Base-by-base conservation (phyloP, 176 grass and related monocot species). In the Triticum urartu region DNA sequence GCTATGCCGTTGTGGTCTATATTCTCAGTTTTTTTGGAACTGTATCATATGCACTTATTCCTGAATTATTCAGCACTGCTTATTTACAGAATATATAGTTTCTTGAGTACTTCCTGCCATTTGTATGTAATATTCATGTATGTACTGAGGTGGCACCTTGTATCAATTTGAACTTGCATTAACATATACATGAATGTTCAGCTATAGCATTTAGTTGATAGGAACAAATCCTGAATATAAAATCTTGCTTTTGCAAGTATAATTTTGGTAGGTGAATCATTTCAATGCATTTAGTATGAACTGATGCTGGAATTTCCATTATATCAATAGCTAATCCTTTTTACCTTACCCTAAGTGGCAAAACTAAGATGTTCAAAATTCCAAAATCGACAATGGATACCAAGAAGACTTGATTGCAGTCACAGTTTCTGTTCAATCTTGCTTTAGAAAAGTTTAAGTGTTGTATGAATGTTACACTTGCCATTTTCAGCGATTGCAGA, bases 271-370 rank as follows among this genome's bases (percentile, higher is more conserved):
- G 35, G 26, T 64, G 69, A n/a, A 63, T 63, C 34, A 61, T 75
- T 75, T 84, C 28, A 68, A 22, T 81, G 6, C 79, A 81, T 68
- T 61, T 84, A 84, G 28, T 45, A 45, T 62, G 22, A 62, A 28
- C 9, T 58, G 21, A 13, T 72, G 39, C 14, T 42, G 13, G 14
- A 73, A 28, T 21, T 83, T 74, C 34, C 60, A 47, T 45, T 63
- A 32, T 42, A 33, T 1, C 25, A 81, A 13, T 48, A 73, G 36
- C 1, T 5, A 50, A 73, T 38, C 7, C 18, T 32, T 21, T 61
- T 50, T 42, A 7, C 11, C 28, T 54, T 58, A 14, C 12, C 4
- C 28, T 34, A 32, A 33, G 18, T 8, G 6, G 18, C 7, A 54
- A 54, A 54, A 21, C 20, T 21, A 59, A 59, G 64, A 67, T 67